Conservation (phyloP, 768 basidiomycete species). For the Boletus rubroflammeus region DNA sequence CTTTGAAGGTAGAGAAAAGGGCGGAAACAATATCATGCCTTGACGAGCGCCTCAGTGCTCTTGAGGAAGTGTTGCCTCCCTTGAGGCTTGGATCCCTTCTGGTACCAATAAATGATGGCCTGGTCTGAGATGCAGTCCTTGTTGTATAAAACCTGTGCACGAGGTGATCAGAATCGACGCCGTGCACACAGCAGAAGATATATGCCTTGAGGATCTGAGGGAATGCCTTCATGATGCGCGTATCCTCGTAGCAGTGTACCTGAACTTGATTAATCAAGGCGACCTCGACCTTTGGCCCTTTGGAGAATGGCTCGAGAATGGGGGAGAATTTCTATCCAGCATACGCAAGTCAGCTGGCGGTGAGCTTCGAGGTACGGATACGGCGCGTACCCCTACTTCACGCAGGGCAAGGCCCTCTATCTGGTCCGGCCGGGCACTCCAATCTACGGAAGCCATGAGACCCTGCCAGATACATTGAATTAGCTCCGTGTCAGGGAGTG, state of each 20-base stretch:
- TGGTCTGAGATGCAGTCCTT: constrained; percentile 93
- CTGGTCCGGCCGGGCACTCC: constrained; percentile 87
- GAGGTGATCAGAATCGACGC: constrained; percentile 6
- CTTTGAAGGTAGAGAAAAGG: constrained; percentile 4
- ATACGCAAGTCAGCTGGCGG: neutral
- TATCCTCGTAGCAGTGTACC: constrained; percentile 95
- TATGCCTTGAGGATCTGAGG: constrained; percentile 86
- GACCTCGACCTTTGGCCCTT: constrained; percentile 85
- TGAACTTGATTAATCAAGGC: constrained; percentile 94
- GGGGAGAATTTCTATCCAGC: constrained; percentile 69
- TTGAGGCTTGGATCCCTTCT: constrained; percentile 95
- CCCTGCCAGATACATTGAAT: constrained; percentile 91
- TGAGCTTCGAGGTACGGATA: neutral
- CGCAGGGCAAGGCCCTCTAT: constrained; percentile 85
- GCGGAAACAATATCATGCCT: constrained; percentile 44
- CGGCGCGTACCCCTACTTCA: constrained; percentile 71
- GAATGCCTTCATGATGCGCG: constrained; percentile 91
- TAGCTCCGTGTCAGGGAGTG: constrained; percentile 84
- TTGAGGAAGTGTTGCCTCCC: constrained; percentile 95
- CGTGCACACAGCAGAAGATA: neutral
- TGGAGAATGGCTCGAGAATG: constrained; percentile 87
- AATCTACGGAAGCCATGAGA: constrained; percentile 83
- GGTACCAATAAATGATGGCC: constrained; percentile 97
- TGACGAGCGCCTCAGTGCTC: constrained; percentile 82
- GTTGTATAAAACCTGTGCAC: constrained; percentile 84